Evolutionary conservation across 768 basidiomycete species (phyloP), one percentile per base, ranked within the genome.

Genomic region (Agaricus subrufescens): DNA sequence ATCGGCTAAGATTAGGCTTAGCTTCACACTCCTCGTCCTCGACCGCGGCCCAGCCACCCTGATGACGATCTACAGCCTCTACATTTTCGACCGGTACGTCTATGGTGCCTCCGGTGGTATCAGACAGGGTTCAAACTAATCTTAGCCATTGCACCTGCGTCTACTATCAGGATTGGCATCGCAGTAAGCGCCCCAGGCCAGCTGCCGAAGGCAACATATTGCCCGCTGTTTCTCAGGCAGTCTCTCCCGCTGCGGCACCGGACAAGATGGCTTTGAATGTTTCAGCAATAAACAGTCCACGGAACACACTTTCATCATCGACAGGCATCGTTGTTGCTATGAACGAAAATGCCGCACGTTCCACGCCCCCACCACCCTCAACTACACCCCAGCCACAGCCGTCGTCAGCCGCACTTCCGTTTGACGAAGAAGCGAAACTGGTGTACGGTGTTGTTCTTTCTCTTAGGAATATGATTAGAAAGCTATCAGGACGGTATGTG

Each of bases 381-480:
- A 1, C 34, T n/a, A 38, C 65, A 31, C 69, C 73, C 27, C 57
- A 73, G 26, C 73, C 72, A 63, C 63, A 71, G 71, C 62, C 63
- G 69, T 63, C 69, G 0, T 63, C 69, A 30, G 61, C 74, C 19
- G 34, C 77, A 9, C 74, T 99, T 19, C 77, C 96, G 5, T 98
- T 99, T 62, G 97, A 99, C 66, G 97, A 99, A 69, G 96, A 99
- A 70, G 87, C 88, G 1, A 99, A 99, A 67, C 80, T 99, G 58
- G 95, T 99, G 0, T 99, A 98, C 67, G 97, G 97, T 54, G 91
- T 99, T 52, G 78, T 98, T 12, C 75, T 98, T 43, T 94, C 92
- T 6, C 67, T 99, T 62, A 75, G 93, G 53, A 94, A 93, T 69
- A 96, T 98, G 94, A 77, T 96, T 66, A 96, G 86, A 77, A 98